phyloP scores from a whole-genome alignment of 1,284 basidiomycete species.

The Leccinum angustisporum region DNA sequence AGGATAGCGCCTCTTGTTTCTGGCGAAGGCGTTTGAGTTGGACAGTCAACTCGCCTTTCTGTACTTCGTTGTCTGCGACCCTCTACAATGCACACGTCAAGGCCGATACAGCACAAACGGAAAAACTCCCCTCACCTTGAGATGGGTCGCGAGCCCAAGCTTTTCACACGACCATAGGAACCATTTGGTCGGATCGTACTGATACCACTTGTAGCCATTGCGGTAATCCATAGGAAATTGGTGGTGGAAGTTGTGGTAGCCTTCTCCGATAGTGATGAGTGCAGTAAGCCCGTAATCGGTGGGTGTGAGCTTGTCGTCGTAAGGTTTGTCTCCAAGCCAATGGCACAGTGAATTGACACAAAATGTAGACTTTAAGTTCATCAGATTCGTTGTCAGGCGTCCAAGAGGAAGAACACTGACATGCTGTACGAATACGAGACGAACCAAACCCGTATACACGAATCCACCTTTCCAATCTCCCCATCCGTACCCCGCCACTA shows the following conservation, averaged over 20 bases:
- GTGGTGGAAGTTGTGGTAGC: constrained; percentile 96
- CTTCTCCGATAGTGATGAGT: constrained; percentile 85
- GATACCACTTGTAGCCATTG: constrained; percentile 88
- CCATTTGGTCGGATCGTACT: constrained; percentile 88
- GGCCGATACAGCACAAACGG: background rate
- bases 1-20: constrained; percentile 67
- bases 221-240: constrained; percentile 81
- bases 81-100: constrained; percentile 22
- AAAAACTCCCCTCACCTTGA: constrained; percentile 51
- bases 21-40: constrained; percentile 77
- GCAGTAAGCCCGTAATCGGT: constrained; percentile 83
- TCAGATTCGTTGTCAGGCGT: background rate
- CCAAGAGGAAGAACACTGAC: constrained; percentile 45
- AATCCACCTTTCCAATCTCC: constrained; percentile 80
- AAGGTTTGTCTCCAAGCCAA: constrained; percentile 87
- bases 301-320: constrained; percentile 91
- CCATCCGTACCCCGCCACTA: constrained; percentile 77
- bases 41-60: constrained; percentile 88
- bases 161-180: constrained; percentile 69
- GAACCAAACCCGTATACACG: constrained; percentile 76
- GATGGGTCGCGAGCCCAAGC: constrained; percentile 77
- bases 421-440: constrained; percentile 84
- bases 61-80: constrained; percentile 90
- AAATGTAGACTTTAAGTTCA: constrained; percentile 69
- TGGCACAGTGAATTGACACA: constrained; percentile 92